Conservation (phyloP, 495 filamentous ascomycete genomes). For the Podospora appendiculata region DNA sequence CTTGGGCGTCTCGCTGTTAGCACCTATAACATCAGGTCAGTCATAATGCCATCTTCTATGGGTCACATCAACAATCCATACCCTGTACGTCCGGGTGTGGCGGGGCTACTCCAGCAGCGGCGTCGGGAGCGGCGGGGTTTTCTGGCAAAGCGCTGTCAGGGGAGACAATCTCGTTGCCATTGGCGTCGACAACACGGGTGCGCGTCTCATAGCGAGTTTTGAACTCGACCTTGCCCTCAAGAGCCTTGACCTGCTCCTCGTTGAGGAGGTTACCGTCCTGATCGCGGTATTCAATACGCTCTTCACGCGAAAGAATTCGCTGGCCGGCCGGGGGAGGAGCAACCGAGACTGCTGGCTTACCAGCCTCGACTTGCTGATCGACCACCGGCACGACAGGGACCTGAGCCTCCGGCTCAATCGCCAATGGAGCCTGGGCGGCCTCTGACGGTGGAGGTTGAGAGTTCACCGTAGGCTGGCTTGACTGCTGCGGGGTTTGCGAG, state of each 20-base stretch:
- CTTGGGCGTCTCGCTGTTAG: conserved; percentile 19
- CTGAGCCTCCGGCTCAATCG: conserved; percentile 8
- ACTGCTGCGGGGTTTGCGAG: conserved; percentile 23
- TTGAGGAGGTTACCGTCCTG: conserved; percentile 85
- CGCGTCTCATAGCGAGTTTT: conserved; percentile 89
- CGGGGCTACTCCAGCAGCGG: conserved; percentile 47
- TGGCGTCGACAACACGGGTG: conserved; percentile 71
- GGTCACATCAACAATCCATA: background rate
- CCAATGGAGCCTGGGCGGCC: conserved; percentile 5
- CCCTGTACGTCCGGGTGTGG: conserved; percentile 82
- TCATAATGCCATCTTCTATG: conserved; percentile 10
- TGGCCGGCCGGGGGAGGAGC: conserved; percentile 38
- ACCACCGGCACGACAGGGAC: conserved; percentile 9
- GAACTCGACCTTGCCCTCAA: conserved; percentile 89
- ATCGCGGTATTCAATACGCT: conserved; percentile 90
- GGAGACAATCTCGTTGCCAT: conserved; percentile 58
- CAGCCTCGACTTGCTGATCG: conserved; percentile 5
- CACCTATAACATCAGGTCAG: conserved; percentile 9
- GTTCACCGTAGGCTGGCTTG: conserved; percentile 2
- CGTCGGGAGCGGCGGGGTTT: conserved; percentile 4
- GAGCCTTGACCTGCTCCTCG: conserved; percentile 70
- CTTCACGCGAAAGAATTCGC: conserved; percentile 58
- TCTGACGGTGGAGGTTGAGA: conserved; percentile 17
- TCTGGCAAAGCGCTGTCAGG: conserved; percentile 26
- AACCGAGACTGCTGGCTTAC: conserved; percentile 29